Evolutionary conservation across 2,329 filamentous ascomycete species (phyloP).

Genomic region (Hypomyces perniciosus): DNA sequence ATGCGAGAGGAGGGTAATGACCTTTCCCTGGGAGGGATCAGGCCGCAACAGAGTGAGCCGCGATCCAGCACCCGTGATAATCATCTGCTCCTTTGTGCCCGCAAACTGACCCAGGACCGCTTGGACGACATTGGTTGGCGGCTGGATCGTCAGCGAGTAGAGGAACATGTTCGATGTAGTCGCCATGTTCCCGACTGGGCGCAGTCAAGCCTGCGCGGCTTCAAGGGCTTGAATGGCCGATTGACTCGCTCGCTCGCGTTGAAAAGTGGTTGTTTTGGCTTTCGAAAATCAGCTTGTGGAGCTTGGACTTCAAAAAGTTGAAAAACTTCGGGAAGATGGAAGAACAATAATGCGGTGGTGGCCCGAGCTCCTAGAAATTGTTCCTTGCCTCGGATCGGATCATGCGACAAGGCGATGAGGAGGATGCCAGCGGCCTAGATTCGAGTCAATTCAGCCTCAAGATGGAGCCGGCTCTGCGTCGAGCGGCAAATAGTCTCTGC

Average conservation of each 20-base stretch:
- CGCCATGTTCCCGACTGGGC: constrained; percentile 65
- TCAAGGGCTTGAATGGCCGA: constrained; percentile 23
- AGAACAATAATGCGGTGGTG: constrained; percentile 32
- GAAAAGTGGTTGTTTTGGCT: constrained; percentile 18
- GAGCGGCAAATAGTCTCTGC: constrained; percentile 34
- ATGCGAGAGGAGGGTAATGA: constrained; percentile 80
- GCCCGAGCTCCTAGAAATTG: constrained; percentile 23
- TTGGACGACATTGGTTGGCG: constrained; percentile 81
- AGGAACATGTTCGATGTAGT: constrained; percentile 98
- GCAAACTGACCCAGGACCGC: constrained; percentile 93
- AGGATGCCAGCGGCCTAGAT: constrained; percentile 3
- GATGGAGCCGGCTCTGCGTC: constrained; percentile 38
- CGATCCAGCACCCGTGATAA: constrained; percentile 88
- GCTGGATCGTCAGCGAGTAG: constrained; percentile 94
- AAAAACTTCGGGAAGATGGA: constrained; percentile 22
- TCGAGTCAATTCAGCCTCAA: constrained; percentile 14
- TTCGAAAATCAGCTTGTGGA: constrained; percentile 17
- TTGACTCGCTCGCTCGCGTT: constrained; percentile 19
- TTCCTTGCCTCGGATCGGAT: background rate
- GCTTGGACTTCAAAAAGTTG: constrained; percentile 27
- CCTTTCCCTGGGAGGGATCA: constrained; percentile 77
- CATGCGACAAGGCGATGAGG: background rate
- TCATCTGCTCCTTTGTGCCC: constrained; percentile 95
- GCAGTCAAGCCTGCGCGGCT: constrained; percentile 47
- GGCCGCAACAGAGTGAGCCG: constrained; percentile 82